Evolutionary conservation across 2,329 filamentous ascomycete species (phyloP).

Genomic region (Capronia americana): DNA sequence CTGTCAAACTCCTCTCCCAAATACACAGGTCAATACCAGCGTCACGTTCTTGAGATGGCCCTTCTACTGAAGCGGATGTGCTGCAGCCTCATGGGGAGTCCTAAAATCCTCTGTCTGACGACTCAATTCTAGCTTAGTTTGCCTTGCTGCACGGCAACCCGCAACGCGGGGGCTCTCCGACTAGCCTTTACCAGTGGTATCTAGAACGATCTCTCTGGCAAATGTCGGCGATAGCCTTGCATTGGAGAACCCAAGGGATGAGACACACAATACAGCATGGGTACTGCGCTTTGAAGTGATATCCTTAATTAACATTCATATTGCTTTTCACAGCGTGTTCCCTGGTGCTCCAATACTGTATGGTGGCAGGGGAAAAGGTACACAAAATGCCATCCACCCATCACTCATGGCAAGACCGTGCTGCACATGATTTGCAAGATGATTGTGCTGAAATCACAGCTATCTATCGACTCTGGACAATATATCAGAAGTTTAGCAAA

Average conservation of each 20-base stretch:
- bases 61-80: not conserved
- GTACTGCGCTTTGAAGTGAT: not conserved
- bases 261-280: not conserved
- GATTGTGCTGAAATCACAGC: constrained; percentile 19
- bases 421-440: constrained; percentile 15
- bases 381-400: constrained; percentile 7
- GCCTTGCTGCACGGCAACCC: constrained; percentile 10
- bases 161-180: not conserved
- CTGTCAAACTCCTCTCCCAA: not conserved
- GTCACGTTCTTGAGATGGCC: not conserved
- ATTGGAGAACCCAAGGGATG: not conserved
- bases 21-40: not conserved
- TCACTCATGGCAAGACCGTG: constrained; percentile 10
- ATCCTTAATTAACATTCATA: constrained; percentile 2
- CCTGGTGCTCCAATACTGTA: not conserved
- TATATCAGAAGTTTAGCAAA: constrained; percentile 16
- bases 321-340: constrained; percentile 16
- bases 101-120: constrained; percentile 3
- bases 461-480: constrained; percentile 19
- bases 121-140: not conserved
- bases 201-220: constrained; percentile 1
- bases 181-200: not conserved
- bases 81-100: not conserved
- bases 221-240: constrained; percentile 1
- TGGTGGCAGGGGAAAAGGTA: not conserved